Evolutionary conservation across 257 asterid species (phyloP).

Genomic region (Nicotiana tabacum): DNA sequence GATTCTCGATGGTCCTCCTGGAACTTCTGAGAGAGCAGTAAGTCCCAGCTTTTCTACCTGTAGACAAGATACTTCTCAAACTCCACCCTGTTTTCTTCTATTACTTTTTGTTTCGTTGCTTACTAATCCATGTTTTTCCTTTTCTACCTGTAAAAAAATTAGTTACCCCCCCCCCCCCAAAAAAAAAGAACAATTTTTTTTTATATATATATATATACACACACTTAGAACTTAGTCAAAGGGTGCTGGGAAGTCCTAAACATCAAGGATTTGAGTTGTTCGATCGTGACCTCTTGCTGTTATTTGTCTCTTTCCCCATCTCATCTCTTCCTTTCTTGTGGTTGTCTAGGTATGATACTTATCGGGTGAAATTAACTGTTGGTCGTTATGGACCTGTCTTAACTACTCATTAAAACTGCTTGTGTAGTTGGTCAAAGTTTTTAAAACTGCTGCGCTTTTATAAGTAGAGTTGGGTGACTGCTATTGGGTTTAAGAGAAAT

Average conservation of each 20-base stretch:
- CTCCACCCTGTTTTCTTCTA: background rate
- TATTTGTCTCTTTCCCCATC: background rate
- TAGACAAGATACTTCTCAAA: background rate
- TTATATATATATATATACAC: background rate
- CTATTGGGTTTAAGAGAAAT: background rate
- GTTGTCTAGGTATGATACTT: background rate
- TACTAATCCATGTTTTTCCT: background rate
- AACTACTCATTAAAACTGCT: background rate
- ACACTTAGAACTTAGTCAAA: background rate
- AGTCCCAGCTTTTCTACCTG: slow-evolving; percentile 29
- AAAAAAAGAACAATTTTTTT: background rate
- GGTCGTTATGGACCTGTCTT: background rate
- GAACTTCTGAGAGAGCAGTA: slow-evolving; percentile 93
- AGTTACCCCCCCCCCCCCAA: background rate
- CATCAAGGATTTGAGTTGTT: too few relatives aligned
- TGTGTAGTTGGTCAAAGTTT: background rate
- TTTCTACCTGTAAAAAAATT: background rate
- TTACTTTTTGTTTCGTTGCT: background rate
- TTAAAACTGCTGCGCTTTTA: background rate
- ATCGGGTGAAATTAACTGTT: background rate
- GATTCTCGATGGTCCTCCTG: slow-evolving; percentile 97
- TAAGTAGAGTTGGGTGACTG: background rate
- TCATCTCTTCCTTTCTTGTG: background rate
- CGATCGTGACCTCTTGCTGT: background rate
- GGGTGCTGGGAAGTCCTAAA: background rate